Conservation (phyloP, 2,329 filamentous ascomycete genomes). For the Colletotrichum spaethianum region DNA sequence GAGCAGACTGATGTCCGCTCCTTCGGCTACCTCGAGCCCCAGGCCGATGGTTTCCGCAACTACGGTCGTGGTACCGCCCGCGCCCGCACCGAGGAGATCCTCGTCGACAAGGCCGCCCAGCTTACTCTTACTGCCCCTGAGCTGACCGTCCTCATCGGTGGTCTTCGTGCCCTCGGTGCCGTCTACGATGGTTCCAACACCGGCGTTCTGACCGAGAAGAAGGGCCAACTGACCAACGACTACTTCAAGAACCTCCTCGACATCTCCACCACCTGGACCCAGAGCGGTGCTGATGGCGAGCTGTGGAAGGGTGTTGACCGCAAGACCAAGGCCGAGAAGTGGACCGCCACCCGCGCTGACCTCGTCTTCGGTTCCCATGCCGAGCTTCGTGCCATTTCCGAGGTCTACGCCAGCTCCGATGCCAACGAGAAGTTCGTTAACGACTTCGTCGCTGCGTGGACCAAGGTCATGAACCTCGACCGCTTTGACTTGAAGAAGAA, state of each 20-base stretch:
- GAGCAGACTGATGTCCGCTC: slow-evolving; percentile 79
- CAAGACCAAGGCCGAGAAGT: slow-evolving; percentile 76
- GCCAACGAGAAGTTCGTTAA: slow-evolving; percentile 76
- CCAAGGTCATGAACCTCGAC: slow-evolving; percentile 82
- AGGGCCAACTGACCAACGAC: slow-evolving; percentile 81
- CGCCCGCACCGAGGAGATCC: slow-evolving; percentile 76
- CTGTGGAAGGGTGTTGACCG: slow-evolving; percentile 75
- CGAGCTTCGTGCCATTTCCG: slow-evolving; percentile 79
- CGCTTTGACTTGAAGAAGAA: slow-evolving; percentile 71
- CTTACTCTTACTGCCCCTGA: slow-evolving; percentile 80
- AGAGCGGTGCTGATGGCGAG: slow-evolving; percentile 61
- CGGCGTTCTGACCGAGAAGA: slow-evolving; percentile 78
- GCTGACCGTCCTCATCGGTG: slow-evolving; percentile 79
- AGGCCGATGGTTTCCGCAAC: slow-evolving; percentile 84
- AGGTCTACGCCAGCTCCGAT: slow-evolving; percentile 77
- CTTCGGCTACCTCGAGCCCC: slow-evolving; percentile 76
- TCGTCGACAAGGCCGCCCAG: slow-evolving; percentile 80
- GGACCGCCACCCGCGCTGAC: slow-evolving; percentile 78
- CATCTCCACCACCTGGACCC: slow-evolving; percentile 73
- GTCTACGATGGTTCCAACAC: slow-evolving; percentile 79
- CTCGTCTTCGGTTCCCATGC: slow-evolving; percentile 81
- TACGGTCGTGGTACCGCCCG: slow-evolving; percentile 75
- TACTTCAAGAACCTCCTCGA: slow-evolving; percentile 87
- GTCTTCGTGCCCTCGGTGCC: slow-evolving; percentile 77
- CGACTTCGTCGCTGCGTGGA: slow-evolving; percentile 81